phyloP scores from a whole-genome alignment of 2,329 filamentous ascomycete species.

The Pseudofabraea citricarpa region DNA sequence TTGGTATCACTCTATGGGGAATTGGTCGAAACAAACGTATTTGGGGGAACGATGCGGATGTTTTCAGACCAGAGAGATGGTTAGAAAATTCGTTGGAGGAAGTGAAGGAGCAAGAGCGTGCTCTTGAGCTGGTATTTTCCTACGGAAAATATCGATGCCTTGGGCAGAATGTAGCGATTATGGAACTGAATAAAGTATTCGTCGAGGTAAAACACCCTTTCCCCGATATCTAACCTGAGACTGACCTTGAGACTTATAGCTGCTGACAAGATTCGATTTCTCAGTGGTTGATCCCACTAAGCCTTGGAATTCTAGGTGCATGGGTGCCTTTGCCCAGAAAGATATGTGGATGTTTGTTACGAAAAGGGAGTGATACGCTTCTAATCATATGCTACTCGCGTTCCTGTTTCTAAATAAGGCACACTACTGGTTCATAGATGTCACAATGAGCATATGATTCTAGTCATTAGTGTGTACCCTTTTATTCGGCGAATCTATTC shows the following conservation, averaged over 20 bases:
- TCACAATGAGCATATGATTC: too few relatives aligned
- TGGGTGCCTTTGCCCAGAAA: constrained; percentile 5
- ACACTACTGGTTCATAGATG: too few relatives aligned
- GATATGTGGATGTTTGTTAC: constrained; percentile 7
- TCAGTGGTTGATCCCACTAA: constrained; percentile 4
- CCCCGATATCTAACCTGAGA: not conserved
- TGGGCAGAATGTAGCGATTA: constrained; percentile 40
- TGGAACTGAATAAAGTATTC: constrained; percentile 43
- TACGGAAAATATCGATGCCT: constrained; percentile 37
- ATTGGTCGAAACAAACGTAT: constrained; percentile 29
- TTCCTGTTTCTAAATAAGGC: too few relatives aligned
- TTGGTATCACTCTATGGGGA: constrained; percentile 24
- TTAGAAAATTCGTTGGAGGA: constrained; percentile 30
- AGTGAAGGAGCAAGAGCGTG: constrained; percentile 30
- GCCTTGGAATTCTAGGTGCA: constrained; percentile 2
- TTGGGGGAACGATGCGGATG: constrained; percentile 32
- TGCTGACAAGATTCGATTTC: constrained; percentile 8
- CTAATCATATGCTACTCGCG: too few relatives aligned
- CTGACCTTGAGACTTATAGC: constrained; percentile 3
- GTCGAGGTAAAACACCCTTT: constrained; percentile 36
- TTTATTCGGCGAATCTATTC: not conserved
- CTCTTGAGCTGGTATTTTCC: constrained; percentile 34
- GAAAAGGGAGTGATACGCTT: too few relatives aligned
- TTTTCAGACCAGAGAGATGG: constrained; percentile 45
- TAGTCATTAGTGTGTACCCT: too few relatives aligned